These are phyloP conservation scores for Fremontodendron californicum DNA, from an alignment of 345 rosid species.

Conservation along the genomic window DNA sequence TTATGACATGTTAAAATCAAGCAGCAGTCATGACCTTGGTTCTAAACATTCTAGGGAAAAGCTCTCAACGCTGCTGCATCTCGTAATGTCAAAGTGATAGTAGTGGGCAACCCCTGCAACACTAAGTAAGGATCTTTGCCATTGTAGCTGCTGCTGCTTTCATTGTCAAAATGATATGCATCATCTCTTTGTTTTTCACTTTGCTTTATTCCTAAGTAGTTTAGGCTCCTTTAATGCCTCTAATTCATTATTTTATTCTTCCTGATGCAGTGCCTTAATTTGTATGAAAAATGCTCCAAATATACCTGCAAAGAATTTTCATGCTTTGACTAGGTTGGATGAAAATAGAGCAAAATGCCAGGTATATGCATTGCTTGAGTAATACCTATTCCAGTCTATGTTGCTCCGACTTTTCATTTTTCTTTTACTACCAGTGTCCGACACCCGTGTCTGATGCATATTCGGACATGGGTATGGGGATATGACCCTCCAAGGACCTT, in stretches of 20 bases:
- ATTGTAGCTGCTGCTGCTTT: neutral
- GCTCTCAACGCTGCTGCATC: slow-evolving; percentile 94
- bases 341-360: slow-evolving; percentile 99
- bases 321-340: slow-evolving; percentile 90
- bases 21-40: neutral
- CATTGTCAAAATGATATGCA: neutral
- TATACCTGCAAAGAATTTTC: slow-evolving; percentile 93
- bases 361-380: slow-evolving; percentile 35
- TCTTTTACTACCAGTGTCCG: too few relatives aligned
- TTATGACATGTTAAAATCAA: neutral
- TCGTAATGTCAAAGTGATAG: slow-evolving; percentile 79
- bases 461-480: too few relatives aligned
- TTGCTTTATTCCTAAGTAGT: neutral
- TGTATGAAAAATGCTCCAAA: slow-evolving; percentile 95
- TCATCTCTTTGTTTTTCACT: neutral
- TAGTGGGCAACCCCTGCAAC: slow-evolving; percentile 98
- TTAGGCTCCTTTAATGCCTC: neutral
- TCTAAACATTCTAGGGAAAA: slow-evolving; percentile 52
- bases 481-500: too few relatives aligned
- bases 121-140: slow-evolving; percentile 65
- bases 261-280: slow-evolving; percentile 69
- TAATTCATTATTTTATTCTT: neutral
- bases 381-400: neutral
- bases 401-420: too few relatives aligned
- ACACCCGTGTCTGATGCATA: too few relatives aligned